Evolutionary conservation across 345 rosid genomes (phyloP), one percentile per base, ranked within the genome.

Genomic region (sweet orange (Citrus sinensis)): DNA sequence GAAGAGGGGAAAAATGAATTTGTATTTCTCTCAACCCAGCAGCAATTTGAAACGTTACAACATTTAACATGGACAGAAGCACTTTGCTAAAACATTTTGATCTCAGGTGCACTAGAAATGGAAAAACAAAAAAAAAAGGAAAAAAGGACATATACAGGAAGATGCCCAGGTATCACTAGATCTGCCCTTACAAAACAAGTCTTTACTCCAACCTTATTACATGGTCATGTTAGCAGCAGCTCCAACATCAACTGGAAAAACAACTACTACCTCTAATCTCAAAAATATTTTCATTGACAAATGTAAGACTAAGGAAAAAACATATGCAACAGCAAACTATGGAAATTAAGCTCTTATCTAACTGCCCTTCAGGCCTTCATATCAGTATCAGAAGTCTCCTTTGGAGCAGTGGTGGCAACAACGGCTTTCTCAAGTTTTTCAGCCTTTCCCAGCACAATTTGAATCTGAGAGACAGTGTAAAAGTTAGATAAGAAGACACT

Each of bases 381-480:
- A n/a, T 29, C 68, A 67, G 25, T 22, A 17, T 29, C 68, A 71
- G 32, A 64, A 49, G 61, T 56, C 9, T 46, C 49, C 9, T 34
- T 70, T 10, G 75, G 64, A 71, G 80, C 56, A 24, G 46, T 10
- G 22, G 63, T 71, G 30, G 51, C 76, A 49, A 25, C 74, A 69
- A 14, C 68, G 25, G 37, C 17, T 25, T 32, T 64, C 29, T 66
- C 81, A 35, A 60, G 60, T 24, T 82, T 80, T 58, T 82, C 83
- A 67, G 76, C 78, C 77, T 80, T 82, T 37, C 67, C 82, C 76
- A 85, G 66, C 78, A 82, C 60, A 67, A 85, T 82, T 76, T 85
- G 83, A 77, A 85, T 80, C 83, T 85, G 35, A 22, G n/a, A 25
- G 70, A n/a, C 5, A 42, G 6, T 2, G 27, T 51, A 2, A 54